Base-by-base conservation (phyloP, 192 early-diverging fungal genomes). In the Spizellomyces sp. region DNA sequence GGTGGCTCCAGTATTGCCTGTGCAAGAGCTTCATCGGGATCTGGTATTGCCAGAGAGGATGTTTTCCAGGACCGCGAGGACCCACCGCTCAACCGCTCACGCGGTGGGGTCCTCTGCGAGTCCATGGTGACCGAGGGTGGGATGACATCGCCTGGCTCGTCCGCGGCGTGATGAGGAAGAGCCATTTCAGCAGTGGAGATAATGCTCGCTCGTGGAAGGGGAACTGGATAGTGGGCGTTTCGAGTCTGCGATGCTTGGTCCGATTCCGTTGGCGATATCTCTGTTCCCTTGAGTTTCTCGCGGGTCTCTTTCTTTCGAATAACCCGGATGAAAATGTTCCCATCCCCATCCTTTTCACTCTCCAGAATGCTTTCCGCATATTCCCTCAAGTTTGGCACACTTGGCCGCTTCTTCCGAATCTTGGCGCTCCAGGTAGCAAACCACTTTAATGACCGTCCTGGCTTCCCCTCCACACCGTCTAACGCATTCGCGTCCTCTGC, bases 361-460 rank as follows among this genome's bases (percentile, higher is more conserved):
- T 41, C 17, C 14, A 54, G 1, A 4, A 61, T 42, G 42, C 21
- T 41, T 41, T 61, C 66, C 17, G 19, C 66, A 27, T 64, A 64
- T 15, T 72, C 70, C 54, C 47, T 72, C 27, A 72, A 48, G 43
- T 64, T 72, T n/a, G 70, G 70, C 8, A 72, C 15, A 44, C 70
- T 72, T 19, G 70, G 70, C 5, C 70, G 61, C 52, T 72, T 72
- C 62, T 57, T 63, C 22, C 70, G 60, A 22, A 72, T 64, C n/a
- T 45, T 48, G 2, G 22, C 70, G 45, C 70, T 72, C 70, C 61
- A 72, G 10, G 48, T 45, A 2, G 70, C 17, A 50, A 72, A 54
- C 70, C 70, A 72, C 43, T 64, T 72, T 4, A 64, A 45, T 14
- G 17, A 43, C 21, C 62, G 45, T 17, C 27, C 50, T n/a, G 62